Evolutionary conservation across 1,139 yeast species (phyloP), one percentile per base, ranked within the genome.

Genomic region (Sugiyamaella novakii): DNA sequence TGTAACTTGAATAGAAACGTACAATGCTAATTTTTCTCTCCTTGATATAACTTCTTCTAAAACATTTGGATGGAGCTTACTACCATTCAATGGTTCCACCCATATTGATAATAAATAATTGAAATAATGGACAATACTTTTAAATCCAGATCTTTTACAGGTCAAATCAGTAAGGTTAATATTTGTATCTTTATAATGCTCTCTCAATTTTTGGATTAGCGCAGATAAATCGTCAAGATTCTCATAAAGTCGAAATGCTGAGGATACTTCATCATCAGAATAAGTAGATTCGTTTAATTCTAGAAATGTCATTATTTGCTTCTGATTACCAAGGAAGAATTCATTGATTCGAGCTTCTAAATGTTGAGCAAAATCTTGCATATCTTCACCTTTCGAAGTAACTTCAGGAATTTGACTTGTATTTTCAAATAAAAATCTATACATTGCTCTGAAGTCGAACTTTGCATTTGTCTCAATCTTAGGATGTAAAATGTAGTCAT

Each of bases 131-230:
- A n/a, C n/a, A n/a, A n/a, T n/a, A n/a, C n/a, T n/a, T n/a, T n/a
- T n/a, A n/a, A n/a, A n/a, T n/a, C n/a, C n/a, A n/a, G n/a, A n/a
- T n/a, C n/a, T n/a, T n/a, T n/a, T n/a, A n/a, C n/a, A n/a, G n/a
- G n/a, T n/a, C n/a, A n/a, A n/a, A n/a, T n/a, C n/a, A n/a, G n/a
- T 27, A 8, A 64, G 51, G 0, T 48, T 45, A 4, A 76, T 58
- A 0, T 59, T 65, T 42, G 70, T 66, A 2, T 61, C 54, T 3
- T 59, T 54, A 55, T 70, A 75, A 54, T 71, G 75, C 1, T 59
- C 66, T 15, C 64, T 60, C 28, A 81, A 61, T 54, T 81, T 83
- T 2, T 66, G 69, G 14, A 42, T 34, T 25, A 42, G 15, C 17
- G 38, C 46, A 15, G 46, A 42, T 5, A 42, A 18, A 12, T 41